Base-by-base conservation (phyloP, 257 asterid species). In the Solanum etuberosum region DNA sequence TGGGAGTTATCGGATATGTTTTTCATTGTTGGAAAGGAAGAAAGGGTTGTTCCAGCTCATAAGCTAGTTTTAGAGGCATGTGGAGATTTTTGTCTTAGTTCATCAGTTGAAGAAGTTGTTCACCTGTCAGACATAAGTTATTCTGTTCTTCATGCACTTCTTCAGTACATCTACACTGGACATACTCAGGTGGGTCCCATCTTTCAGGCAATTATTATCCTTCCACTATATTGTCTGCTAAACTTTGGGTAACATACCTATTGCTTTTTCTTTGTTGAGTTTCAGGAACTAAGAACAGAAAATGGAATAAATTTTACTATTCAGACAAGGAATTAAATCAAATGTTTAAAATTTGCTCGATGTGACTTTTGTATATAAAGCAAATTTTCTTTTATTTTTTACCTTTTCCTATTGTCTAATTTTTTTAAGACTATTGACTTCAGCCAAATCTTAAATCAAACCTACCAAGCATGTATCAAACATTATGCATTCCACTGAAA, bases 1-100 rank as follows among this genome's bases (percentile, higher is more conserved):
- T 96, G 98, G 98, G 98, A 96, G 86, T 82, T 97, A 6, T 95
- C 99, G 2, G 99, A 97, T 86, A 85, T 93, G 86, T 88, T 93
- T 85, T 95, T 97, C 85, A 71, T 96, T 35, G 98, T 96, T 83
- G 99, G 99, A 34, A 87, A 85, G 74, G 98, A 93, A 90, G 94
- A 95, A 89, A 93, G 89, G 89, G 92, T 89, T 27, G 94, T 97
- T 67, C 99, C 99, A 2, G 98, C 95, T 21, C 99, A 97, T 89
- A 97, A 96, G 91, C 91, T 93, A 81, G 91, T 97, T 81, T 87
- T 97, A 91, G 98, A 94, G 25, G 96, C 98, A 5, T 88, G 97
- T 0, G 99, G 99, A 84, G 91, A 90, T 90, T 95, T 94, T 34
- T 85, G 90, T 85, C 89, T 93, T 70, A 87, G 92, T 82, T 76